A percentile compares a stretch with the other conserved stretches of the same genome.
Conservation (phyloP, 208 protist species). For the Vickermania ingenoplastis region DNA sequence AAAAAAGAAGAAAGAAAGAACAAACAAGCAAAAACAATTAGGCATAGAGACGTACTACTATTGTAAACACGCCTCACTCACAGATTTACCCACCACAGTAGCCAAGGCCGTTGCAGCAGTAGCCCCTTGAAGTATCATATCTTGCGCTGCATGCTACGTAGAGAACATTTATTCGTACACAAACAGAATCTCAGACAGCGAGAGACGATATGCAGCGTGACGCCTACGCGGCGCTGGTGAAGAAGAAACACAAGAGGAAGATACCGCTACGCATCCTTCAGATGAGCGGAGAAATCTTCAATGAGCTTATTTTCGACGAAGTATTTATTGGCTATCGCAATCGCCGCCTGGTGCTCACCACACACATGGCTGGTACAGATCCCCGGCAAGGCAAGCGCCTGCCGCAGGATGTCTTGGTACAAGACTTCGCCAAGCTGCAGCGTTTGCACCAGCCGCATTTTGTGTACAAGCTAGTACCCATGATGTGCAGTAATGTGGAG, state of each 20-base stretch:
- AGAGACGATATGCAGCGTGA: constrained; percentile 79
- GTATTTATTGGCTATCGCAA: constrained; percentile 53
- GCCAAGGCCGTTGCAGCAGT: too few relatives aligned
- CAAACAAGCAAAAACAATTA: background rate
- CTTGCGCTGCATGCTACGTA: too few relatives aligned
- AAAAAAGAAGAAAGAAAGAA: background rate
- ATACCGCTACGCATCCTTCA: constrained; percentile 59
- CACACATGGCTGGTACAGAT: constrained; percentile 25
- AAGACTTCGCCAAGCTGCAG: constrained; percentile 41
- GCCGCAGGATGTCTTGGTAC: constrained; percentile 52
- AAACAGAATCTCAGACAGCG: too few relatives aligned
- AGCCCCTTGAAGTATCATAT: too few relatives aligned
- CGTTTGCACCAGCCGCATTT: constrained; percentile 65
- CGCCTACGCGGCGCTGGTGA: constrained; percentile 61
- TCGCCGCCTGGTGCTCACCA: constrained; percentile 78
- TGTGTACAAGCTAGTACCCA: constrained; percentile 69
- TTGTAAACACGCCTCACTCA: background rate
- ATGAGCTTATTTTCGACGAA: constrained; percentile 54
- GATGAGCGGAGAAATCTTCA: constrained; percentile 43
- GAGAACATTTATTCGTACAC: too few relatives aligned
- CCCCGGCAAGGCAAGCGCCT: constrained; percentile 13
- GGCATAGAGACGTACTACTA: background rate
- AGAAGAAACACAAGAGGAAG: constrained; percentile 44
- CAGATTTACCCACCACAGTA: background rate
- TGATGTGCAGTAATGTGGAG: constrained; percentile 53